These are phyloP conservation scores for Hortaea werneckii DNA, from an alignment of 2,329 filamentous ascomycete species.

Conservation along the genomic window DNA sequence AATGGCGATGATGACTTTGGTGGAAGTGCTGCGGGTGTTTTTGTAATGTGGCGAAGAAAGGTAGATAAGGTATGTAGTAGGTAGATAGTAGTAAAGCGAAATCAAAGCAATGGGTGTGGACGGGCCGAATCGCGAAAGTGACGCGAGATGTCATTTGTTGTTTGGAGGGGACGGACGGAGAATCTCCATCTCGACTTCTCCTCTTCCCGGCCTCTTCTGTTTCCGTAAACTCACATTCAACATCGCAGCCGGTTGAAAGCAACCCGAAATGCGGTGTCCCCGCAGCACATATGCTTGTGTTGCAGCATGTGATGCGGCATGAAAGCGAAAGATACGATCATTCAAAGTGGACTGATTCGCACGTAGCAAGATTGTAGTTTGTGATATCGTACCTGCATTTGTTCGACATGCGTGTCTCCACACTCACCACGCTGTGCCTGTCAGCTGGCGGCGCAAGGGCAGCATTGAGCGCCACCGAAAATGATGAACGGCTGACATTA, in stretches of 20 bases:
- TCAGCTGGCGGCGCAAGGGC: neutral
- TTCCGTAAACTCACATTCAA: too few relatives aligned
- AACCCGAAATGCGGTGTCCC: neutral
- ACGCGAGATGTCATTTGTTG: neutral
- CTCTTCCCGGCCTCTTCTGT: too few relatives aligned
- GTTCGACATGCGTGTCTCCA: too few relatives aligned
- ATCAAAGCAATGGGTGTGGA: neutral
- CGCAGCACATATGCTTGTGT: neutral
- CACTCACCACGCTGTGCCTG: neutral
- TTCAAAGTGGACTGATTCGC: too few relatives aligned
- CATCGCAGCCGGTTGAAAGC: neutral
- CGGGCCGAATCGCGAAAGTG: neutral
- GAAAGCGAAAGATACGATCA: too few relatives aligned
- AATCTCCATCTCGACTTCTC: too few relatives aligned
- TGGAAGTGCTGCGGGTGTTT: slow-evolving; percentile 59
- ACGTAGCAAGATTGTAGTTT: too few relatives aligned
- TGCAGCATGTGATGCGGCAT: too few relatives aligned
- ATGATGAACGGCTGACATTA: slow-evolving; percentile 24
- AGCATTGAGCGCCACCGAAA: slow-evolving; percentile 22
- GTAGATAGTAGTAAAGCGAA: neutral
- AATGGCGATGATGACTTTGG: slow-evolving; percentile 74
- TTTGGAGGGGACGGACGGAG: too few relatives aligned
- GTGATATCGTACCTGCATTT: too few relatives aligned
- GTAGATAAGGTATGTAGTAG: too few relatives aligned
- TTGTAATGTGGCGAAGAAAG: slow-evolving; percentile 22